A percentile compares a stretch with the other conserved stretches of the same genome.
Conservation (phyloP, 805 yeast genomes). For the Cyberlindnera galapagoensis region DNA sequence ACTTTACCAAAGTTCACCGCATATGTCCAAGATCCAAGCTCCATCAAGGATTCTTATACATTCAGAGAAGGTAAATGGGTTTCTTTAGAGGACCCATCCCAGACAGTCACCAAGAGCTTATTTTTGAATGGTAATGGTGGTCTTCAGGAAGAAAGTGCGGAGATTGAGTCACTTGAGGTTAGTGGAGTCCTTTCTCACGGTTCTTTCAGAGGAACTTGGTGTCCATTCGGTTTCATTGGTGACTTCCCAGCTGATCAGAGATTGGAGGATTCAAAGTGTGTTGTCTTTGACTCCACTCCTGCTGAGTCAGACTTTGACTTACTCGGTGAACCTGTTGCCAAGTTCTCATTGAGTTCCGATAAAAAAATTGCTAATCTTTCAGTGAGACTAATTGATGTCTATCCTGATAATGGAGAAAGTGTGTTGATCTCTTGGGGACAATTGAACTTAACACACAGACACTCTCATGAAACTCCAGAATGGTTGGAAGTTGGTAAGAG, state of each 20-base stretch:
- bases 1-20: constrained; percentile 32
- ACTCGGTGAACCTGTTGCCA: constrained; percentile 33
- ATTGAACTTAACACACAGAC: constrained; percentile 34
- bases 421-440: constrained; percentile 41
- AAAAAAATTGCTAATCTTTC: constrained; percentile 33
- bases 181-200: constrained; percentile 36
- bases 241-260: constrained; percentile 41
- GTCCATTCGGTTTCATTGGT: constrained; percentile 41
- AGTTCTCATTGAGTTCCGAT: constrained; percentile 29
- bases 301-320: constrained; percentile 23
- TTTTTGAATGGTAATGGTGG: constrained; percentile 13
- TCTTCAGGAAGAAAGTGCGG: neutral
- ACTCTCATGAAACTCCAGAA: constrained; percentile 37
- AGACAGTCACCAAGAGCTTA: constrained; percentile 11
- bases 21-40: constrained; percentile 37
- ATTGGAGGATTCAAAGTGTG: constrained; percentile 35
- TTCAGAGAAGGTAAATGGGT: constrained; percentile 36
- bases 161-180: neutral
- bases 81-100: constrained; percentile 19
- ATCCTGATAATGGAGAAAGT: constrained; percentile 27
- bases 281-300: constrained; percentile 29
- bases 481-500: constrained; percentile 25
- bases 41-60: constrained; percentile 31
- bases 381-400: constrained; percentile 34
- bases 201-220: constrained; percentile 37